Base-by-base conservation (phyloP, 176 grass and related monocot genomes). In the Carex parvula region DNA sequence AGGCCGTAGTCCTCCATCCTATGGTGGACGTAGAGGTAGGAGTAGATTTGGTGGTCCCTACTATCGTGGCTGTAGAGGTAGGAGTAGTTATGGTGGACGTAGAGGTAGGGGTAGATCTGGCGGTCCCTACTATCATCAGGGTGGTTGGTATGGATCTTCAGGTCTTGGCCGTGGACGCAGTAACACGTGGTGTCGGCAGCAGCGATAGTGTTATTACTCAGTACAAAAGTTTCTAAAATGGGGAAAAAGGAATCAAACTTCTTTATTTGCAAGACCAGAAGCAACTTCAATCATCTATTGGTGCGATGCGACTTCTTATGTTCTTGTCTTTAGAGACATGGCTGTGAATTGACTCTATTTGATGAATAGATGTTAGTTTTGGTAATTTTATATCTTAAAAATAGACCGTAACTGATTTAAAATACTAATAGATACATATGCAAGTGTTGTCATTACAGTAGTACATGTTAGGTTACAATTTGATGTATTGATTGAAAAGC, bases 91-190 rank as follows among this genome's bases (percentile, higher is more conserved):
- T 35, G 33, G 33, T 35, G 33, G 33, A 35, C 2, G 3, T 4
- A 37, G 35, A 37, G 35, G 35, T 37, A 37, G 35, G 4, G 30
- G 46, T 54, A 81, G 82, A 26, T 71, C 86, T 42, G 71, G 89
- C 0, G 94, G 84, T 1, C 87, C 94, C 56, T 92, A 91, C 77
- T 97, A 85, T 80, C 65, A 79, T 1, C 94, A 92, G 58, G 89
- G 94, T 10, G 92, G 87, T 0, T 89, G 90, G 0, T 97, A 97
- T 79, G 92, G 87, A 78, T 65, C 89, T 56, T 89, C 94, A 29
- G 92, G 88, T 79, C 87, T 85, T 9, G 90, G 92, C 11, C 83
- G 94, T 35, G 94, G 90, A 15, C 87, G 83, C 1, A 97, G 91
- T 87, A 87, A 88, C 52, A 35, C 61, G 70, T 89, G 91, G 81